These are phyloP conservation scores for Litchi chinensis DNA, from an alignment of 345 rosid genomes.

Conservation along the genomic window DNA sequence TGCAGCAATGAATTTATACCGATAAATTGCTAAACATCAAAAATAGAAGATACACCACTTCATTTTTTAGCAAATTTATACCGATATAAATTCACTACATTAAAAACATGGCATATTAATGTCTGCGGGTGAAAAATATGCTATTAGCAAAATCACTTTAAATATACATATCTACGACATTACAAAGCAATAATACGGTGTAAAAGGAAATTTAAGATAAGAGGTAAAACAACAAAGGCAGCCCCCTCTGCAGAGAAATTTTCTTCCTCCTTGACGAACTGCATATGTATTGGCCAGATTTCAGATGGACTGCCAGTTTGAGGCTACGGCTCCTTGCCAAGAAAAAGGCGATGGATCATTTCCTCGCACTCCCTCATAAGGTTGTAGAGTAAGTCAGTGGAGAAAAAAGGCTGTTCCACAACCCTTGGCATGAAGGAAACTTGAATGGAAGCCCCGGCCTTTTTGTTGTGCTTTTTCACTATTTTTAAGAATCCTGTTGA, in stretches of 20 bases:
- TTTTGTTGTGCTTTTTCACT: slow-evolving; percentile 55
- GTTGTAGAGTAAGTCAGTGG: slow-evolving; percentile 43
- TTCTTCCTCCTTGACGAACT: neutral
- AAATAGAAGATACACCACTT: too few relatives aligned
- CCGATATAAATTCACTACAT: too few relatives aligned
- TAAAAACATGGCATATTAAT: too few relatives aligned
- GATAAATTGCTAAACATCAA: too few relatives aligned
- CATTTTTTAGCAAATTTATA: too few relatives aligned
- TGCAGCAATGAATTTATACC: too few relatives aligned
- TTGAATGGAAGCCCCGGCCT: slow-evolving; percentile 29
- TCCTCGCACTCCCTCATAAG: slow-evolving; percentile 41
- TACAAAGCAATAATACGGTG: neutral
- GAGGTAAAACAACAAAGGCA: neutral
- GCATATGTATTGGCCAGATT: neutral
- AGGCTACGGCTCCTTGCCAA: slow-evolving; percentile 5
- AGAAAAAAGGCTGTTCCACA: slow-evolving; percentile 45
- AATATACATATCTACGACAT: neutral
- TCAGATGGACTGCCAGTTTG: too few relatives aligned
- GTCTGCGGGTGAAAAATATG: too few relatives aligned
- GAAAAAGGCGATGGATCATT: slow-evolving; percentile 35
- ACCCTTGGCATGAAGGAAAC: slow-evolving; percentile 32
- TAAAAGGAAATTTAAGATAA: neutral
- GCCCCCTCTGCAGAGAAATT: neutral
- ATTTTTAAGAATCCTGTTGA: slow-evolving; percentile 43
- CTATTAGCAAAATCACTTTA: neutral